Base-by-base conservation (phyloP, 768 basidiomycete genomes). In the Mycena rebaudengoi region DNA sequence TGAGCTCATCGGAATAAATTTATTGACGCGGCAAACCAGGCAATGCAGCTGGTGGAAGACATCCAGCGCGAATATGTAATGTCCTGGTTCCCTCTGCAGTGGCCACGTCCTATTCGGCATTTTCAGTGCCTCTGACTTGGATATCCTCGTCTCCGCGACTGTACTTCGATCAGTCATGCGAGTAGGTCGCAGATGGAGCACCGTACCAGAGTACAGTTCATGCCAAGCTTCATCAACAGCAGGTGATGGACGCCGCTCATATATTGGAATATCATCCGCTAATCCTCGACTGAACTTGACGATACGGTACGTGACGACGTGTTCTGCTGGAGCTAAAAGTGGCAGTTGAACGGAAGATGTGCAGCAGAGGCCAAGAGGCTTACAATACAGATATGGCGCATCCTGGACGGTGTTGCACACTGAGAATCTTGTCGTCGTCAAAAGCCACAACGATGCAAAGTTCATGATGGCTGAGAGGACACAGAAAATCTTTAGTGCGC, bases 41-140 rank as follows among this genome's bases (percentile, higher is more conserved):
- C 75, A 76, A 62, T 74, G 74, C 8, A 75, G 64, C 44, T 74
- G 70, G 44, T 75, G 75, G 60, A 72, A 75, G 5, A 75, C 71
- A 26, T 72, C 70, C 12, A 74, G 68, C 8, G 66, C 53, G 10
- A 71, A 54, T 6, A 72, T 67, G 46, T 73, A 74, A 40, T 73
- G 60, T 7, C 68, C 69, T 40, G 71, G 69, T 28, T 74, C 69
- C 4, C 69, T 69, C 16, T 67, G 69, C 28, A 75, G 66, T 2
- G 69, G 68, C 40, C 60, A 68, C 18, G 74, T 73, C 32, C 59
- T 60, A 50, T 74, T 75, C 10, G 62, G 62, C 5, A 75, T 53
- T 20, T 61, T 65, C 20, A 45, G 45, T 12, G 70, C 71, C 52
- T 71, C 70, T 35, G 62, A 64, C 45, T 62, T 70, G 0, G 69